These are phyloP conservation scores for Kodamaea anthophila DNA, from an alignment of 1,139 yeast genomes.

Conservation along the genomic window DNA sequence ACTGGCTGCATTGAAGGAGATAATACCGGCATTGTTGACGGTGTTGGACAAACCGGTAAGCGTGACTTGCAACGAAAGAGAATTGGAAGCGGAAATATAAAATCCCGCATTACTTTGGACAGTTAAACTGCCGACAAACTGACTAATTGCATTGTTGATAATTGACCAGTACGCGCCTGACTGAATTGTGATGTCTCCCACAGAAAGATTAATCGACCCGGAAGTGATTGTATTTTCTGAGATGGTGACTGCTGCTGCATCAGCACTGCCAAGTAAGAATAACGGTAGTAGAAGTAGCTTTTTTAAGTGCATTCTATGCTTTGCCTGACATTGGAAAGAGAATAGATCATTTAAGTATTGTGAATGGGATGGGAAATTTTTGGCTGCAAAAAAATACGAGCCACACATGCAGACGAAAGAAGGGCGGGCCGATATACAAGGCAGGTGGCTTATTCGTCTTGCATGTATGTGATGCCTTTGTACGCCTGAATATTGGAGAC, in stretches of 20 bases:
- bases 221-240: constrained; percentile 2
- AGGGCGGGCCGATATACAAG: too few species aligned
- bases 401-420: too few species aligned
- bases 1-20: constrained; percentile 12
- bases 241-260: constrained; percentile 1
- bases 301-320: too few species aligned
- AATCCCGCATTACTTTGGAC: constrained; percentile 22
- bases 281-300: too few species aligned
- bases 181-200: constrained; percentile 24
- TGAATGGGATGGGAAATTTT: too few species aligned
- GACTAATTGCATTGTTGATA: constrained; percentile 21
- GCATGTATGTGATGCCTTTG: too few species aligned
- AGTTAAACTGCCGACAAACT: constrained; percentile 18
- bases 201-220: constrained; percentile 5
- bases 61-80: constrained; percentile 8
- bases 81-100: constrained; percentile 14
- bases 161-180: constrained; percentile 31
- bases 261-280: neutral
- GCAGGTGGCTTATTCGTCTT: too few species aligned
- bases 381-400: too few species aligned
- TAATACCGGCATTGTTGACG: constrained; percentile 10
- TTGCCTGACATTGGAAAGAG: too few species aligned
- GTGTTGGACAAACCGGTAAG: constrained; percentile 8
- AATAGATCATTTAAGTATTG: too few species aligned
- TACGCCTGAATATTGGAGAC: too few species aligned